Evolutionary conservation across 495 filamentous ascomycete species (phyloP).

Genomic region (Rostrohypoxylon terebratum): DNA sequence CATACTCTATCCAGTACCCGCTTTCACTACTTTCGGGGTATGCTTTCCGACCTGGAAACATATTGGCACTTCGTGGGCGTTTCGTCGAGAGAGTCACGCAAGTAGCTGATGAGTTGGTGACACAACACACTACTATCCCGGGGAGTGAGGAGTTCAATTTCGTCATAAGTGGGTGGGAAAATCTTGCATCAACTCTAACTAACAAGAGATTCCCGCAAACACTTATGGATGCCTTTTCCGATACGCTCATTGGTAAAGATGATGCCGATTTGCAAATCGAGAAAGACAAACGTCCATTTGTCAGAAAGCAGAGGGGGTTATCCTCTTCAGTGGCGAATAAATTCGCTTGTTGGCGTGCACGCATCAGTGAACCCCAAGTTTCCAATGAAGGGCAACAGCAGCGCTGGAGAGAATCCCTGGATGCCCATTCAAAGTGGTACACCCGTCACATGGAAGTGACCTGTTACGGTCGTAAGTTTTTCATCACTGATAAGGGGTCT

Average conservation of each 20-base stretch:
- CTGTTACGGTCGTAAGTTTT: constrained; percentile 28
- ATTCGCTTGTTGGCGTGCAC: constrained; percentile 25
- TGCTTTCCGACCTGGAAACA: constrained; percentile 5
- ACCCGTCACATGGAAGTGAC: constrained; percentile 16
- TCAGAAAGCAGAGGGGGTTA: not conserved
- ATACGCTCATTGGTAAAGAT: constrained; percentile 26
- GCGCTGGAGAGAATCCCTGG: not conserved
- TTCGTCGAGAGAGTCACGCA: constrained; percentile 18
- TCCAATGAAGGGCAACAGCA: not conserved
- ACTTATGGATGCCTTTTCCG: constrained; percentile 20
- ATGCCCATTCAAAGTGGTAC: not conserved
- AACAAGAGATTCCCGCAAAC: constrained; percentile 27
- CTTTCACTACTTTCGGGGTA: constrained; percentile 5
- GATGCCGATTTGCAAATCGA: constrained; percentile 22
- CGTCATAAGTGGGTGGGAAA: constrained; percentile 17
- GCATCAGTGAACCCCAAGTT: not conserved
- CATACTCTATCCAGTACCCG: constrained; percentile 34
- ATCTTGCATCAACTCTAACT: constrained; percentile 1
- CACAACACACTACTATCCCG: not conserved
- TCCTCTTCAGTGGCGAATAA: not conserved
- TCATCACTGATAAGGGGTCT: constrained; percentile 23
- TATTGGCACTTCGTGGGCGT: constrained; percentile 7
- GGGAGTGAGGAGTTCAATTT: constrained; percentile 5
- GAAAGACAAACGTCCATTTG: constrained; percentile 11
- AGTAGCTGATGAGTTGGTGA: constrained; percentile 8